Conservation (phyloP, 208 protist species). For the Leishmania mexicana region DNA sequence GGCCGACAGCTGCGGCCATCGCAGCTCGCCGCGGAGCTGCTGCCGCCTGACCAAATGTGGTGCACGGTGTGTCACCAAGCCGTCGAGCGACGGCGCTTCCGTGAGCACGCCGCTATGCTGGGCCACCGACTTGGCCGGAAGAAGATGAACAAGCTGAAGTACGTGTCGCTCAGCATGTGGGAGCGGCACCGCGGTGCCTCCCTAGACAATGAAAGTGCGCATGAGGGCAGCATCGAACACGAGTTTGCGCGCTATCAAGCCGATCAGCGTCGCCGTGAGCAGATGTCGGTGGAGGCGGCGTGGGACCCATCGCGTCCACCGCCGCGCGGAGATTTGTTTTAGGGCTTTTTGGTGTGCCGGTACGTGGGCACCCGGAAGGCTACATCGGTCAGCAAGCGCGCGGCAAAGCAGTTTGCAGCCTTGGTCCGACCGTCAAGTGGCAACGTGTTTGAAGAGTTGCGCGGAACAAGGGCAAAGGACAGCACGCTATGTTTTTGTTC, state of each 20-base stretch:
- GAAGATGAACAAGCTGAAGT: conserved; percentile 79
- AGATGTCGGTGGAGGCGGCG: conserved; percentile 21
- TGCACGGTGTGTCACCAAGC: conserved; percentile 76
- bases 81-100: conserved; percentile 50
- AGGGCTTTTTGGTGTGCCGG: neutral
- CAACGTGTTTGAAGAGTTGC: neutral
- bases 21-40: conserved; percentile 70
- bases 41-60: conserved; percentile 77
- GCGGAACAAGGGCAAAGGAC: neutral
- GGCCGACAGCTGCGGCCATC: conserved; percentile 75
- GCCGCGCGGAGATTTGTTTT: conserved; percentile 11
- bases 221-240: conserved; percentile 45
- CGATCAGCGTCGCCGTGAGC: conserved; percentile 66
- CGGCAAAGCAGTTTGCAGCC: neutral
- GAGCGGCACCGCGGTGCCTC: conserved; percentile 71
- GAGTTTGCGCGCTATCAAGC: conserved; percentile 69
- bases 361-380: neutral
- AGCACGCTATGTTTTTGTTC: neutral
- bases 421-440: neutral
- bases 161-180: conserved; percentile 79
- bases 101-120: conserved; percentile 40
- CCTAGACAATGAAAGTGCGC: conserved; percentile 59
- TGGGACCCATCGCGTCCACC: conserved; percentile 10
- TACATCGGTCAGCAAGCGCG: too few species aligned
- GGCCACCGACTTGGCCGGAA: conserved; percentile 54